Percentiles rank a stretch among this genome's conserved stretches.
Conservation (phyloP, 2,329 filamentous ascomycete species). For the Blumeria graminis region DNA sequence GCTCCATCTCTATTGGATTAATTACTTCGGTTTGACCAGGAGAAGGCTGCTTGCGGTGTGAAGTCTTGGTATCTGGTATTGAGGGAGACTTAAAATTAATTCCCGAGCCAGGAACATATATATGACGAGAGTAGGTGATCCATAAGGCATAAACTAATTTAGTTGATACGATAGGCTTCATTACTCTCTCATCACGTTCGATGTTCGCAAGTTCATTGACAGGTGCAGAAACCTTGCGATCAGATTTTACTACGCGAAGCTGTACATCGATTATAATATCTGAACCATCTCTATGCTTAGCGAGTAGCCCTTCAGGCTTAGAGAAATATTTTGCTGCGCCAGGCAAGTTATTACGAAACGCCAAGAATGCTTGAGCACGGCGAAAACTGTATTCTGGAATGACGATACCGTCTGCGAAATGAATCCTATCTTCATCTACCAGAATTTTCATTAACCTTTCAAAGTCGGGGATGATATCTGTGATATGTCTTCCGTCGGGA, state of each 20-base stretch:
- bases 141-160: constrained; percentile 87
- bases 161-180: constrained; percentile 27
- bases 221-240: constrained; percentile 34
- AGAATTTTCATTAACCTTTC: constrained; percentile 61
- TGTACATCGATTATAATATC: constrained; percentile 89
- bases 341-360: constrained; percentile 57
- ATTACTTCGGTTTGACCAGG: constrained; percentile 44
- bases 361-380: constrained; percentile 61
- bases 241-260: constrained; percentile 86
- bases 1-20: constrained; percentile 30
- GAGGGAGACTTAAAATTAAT: constrained; percentile 38
- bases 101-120: constrained; percentile 47
- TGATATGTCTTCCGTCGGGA: constrained; percentile 59
- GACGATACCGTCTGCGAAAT: constrained; percentile 78
- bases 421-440: constrained; percentile 65
- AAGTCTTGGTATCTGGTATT: constrained; percentile 40
- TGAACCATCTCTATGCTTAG: constrained; percentile 71
- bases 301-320: constrained; percentile 60
- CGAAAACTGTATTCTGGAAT: constrained; percentile 92
- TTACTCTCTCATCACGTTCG: constrained; percentile 19
- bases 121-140: constrained; percentile 87
- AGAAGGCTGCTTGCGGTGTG: constrained; percentile 46
- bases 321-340: constrained; percentile 62
- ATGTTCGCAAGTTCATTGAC: constrained; percentile 42
- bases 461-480: constrained; percentile 63